Evolutionary conservation across 2,329 filamentous ascomycete species (phyloP).

Genomic region (Paraphoma chrysanthemicola): DNA sequence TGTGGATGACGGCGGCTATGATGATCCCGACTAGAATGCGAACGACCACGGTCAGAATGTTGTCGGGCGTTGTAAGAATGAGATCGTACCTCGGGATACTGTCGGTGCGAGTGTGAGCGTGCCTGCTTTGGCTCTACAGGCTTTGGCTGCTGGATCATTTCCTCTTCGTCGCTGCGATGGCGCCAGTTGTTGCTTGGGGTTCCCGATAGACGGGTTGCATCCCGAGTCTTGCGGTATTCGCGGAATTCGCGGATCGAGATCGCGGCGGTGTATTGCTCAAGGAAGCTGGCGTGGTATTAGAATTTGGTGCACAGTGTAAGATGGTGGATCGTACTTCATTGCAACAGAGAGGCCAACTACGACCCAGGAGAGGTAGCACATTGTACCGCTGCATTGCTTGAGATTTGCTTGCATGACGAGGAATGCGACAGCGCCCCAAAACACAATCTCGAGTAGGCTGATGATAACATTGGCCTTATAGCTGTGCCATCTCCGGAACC

Average conservation of each 20-base stretch:
- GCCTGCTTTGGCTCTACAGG: too few species aligned
- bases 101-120: too few species aligned
- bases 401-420: conserved; percentile 30
- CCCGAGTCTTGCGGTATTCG: conserved; percentile 6
- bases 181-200: background rate
- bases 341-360: conserved; percentile 22
- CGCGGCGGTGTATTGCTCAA: conserved; percentile 7
- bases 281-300: background rate
- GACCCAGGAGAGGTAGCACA: conserved; percentile 27
- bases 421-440: conserved; percentile 50
- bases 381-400: conserved; percentile 17
- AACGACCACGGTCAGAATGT: too few species aligned
- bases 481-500: conserved; percentile 47
- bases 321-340: conserved; percentile 12
- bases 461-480: conserved; percentile 53
- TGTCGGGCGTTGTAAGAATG: too few species aligned
- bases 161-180: background rate
- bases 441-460: conserved; percentile 52
- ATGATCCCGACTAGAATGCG: too few species aligned
- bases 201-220: conserved; percentile 7
- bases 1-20: too few species aligned
- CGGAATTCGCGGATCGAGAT: conserved; percentile 17
- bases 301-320: background rate
- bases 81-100: too few species aligned
- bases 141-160: background rate